A percentile compares a stretch with the other conserved stretches of the same genome.
phyloP scores from a whole-genome alignment of 2,329 filamentous ascomycete genomes.

The Macrophomina tecta region DNA sequence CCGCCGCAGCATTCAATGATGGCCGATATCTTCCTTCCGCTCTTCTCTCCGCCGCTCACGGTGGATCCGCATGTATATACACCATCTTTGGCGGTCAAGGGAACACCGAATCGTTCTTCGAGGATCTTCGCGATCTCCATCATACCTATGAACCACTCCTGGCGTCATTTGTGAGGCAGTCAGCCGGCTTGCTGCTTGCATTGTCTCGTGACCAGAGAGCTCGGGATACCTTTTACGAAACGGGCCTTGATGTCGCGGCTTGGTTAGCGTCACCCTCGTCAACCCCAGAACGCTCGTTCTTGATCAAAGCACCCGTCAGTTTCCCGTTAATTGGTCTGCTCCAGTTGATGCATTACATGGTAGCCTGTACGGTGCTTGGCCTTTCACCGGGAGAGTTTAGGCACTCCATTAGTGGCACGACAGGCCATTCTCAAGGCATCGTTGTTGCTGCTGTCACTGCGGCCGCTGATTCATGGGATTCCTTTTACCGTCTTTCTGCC shows the following conservation, averaged over 20 bases:
- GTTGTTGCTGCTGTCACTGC: slow-evolving; percentile 44
- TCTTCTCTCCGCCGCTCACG: slow-evolving; percentile 29
- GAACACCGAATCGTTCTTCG: slow-evolving; percentile 37
- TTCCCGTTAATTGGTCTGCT: slow-evolving; percentile 48
- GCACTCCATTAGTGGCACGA: slow-evolving; percentile 35
- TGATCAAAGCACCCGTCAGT: slow-evolving; percentile 48
- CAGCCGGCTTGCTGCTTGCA: slow-evolving; percentile 3
- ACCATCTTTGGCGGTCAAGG: slow-evolving; percentile 40
- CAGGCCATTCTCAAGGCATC: slow-evolving; percentile 50
- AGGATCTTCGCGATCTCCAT: slow-evolving; percentile 35
- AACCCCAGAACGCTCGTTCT: slow-evolving; percentile 40
- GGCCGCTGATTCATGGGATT: slow-evolving; percentile 42
- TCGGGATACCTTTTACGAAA: slow-evolving; percentile 2
- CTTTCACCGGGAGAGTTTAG: slow-evolving; percentile 42
- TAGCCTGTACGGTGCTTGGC: slow-evolving; percentile 37
- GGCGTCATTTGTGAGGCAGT: background rate
- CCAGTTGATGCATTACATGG: slow-evolving; percentile 38
- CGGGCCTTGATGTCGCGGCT: slow-evolving; percentile 36
- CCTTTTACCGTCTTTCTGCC: slow-evolving; percentile 38
- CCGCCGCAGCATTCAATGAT: slow-evolving; percentile 19
- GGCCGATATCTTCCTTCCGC: background rate
- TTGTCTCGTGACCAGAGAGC: slow-evolving; percentile 2
- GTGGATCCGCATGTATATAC: slow-evolving; percentile 29
- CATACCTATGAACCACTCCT: slow-evolving; percentile 34
- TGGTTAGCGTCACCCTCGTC: slow-evolving; percentile 38